Percentiles rank a stretch among this genome's conserved stretches.
Conservation (phyloP, 1,284 basidiomycete species). For the Fistulinella cinereoalba region DNA sequence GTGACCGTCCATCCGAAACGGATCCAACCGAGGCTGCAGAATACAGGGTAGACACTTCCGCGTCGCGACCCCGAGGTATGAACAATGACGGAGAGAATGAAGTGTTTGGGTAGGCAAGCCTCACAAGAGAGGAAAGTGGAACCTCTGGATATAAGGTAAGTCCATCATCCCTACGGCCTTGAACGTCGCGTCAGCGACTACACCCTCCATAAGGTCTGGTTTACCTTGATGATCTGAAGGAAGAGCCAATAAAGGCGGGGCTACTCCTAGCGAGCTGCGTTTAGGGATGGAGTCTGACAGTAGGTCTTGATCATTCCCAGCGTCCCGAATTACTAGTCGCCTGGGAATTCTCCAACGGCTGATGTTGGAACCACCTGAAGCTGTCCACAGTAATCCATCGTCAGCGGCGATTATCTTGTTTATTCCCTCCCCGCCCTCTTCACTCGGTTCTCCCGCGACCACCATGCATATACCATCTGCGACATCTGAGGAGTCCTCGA, state of each 20-base stretch:
- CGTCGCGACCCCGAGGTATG: constrained; percentile 49
- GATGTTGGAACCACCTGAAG: constrained; percentile 78
- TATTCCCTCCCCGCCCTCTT: constrained; percentile 61
- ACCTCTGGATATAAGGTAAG: constrained; percentile 37
- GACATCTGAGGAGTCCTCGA: constrained; percentile 77
- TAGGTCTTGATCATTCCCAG: constrained; percentile 13
- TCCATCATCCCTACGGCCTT: constrained; percentile 26
- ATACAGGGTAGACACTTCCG: constrained; percentile 81
- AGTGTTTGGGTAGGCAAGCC: constrained; percentile 74
- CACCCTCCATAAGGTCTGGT: background rate
- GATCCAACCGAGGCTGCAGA: constrained; percentile 78
- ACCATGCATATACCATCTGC: constrained; percentile 88
- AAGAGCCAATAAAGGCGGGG: constrained; percentile 12
- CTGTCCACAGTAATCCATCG: constrained; percentile 89
- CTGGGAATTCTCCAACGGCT: constrained; percentile 66
- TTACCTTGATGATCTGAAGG: constrained; percentile 23
- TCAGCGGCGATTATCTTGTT: constrained; percentile 84
- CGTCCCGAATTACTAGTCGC: constrained; percentile 9
- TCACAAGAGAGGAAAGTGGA: constrained; percentile 79
- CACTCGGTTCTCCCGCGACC: constrained; percentile 64
- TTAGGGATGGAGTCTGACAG: constrained; percentile 16
- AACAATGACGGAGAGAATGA: constrained; percentile 49
- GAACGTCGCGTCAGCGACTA: constrained; percentile 12
- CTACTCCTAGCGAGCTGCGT: constrained; percentile 21
- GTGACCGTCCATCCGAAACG: constrained; percentile 47